Evolutionary conservation across 176 grass and related monocot species (phyloP).

Genomic region (Calamus simplicifolius): DNA sequence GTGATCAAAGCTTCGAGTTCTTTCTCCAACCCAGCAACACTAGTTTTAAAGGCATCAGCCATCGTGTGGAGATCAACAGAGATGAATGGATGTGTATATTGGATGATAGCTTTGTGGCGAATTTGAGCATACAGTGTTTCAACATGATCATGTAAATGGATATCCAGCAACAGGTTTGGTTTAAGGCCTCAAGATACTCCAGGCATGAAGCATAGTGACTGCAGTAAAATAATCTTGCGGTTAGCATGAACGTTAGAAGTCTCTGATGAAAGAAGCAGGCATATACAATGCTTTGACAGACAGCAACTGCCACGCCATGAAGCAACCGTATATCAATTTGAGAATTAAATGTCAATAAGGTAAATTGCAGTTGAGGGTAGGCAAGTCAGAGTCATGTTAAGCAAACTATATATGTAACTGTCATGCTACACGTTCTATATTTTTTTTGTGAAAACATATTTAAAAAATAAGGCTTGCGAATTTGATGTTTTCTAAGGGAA

Average conservation of each 20-base stretch:
- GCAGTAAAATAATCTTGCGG: background rate
- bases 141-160: conserved; percentile 24
- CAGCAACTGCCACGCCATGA: too few species aligned
- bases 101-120: conserved; percentile 61
- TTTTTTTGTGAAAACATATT: too few species aligned
- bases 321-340: too few species aligned
- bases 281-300: too few species aligned
- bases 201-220: conserved; percentile 21
- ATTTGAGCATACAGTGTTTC: conserved; percentile 16
- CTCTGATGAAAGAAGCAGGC: too few species aligned
- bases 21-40: conserved; percentile 70
- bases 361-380: too few species aligned
- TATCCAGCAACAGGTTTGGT: conserved; percentile 17
- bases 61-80: conserved; percentile 91
- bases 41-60: conserved; percentile 82
- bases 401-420: too few species aligned
- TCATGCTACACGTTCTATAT: too few species aligned
- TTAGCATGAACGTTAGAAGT: conserved; percentile 12
- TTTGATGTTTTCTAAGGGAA: too few species aligned
- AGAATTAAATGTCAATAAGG: too few species aligned
- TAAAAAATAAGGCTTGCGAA: too few species aligned
- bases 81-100: conserved; percentile 92
- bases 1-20: conserved; percentile 86
- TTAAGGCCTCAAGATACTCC: conserved; percentile 23
- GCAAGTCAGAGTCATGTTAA: too few species aligned